Base-by-base conservation (phyloP, 495 filamentous ascomycete species). In the Podospora conica region DNA sequence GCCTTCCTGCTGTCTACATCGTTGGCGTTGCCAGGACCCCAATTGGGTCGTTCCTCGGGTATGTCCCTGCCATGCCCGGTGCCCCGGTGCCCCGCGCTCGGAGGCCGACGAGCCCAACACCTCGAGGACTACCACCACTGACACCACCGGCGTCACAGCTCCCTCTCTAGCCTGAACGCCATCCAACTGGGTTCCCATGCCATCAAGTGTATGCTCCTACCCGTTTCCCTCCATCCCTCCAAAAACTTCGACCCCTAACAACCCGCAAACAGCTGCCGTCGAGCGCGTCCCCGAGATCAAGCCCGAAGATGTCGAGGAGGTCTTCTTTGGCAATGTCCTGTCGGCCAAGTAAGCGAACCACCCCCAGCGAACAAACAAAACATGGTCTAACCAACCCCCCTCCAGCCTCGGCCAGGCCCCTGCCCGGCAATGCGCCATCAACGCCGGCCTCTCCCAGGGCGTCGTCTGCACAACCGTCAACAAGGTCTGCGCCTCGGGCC, bases 271-370 rank as follows among this genome's bases (percentile, higher is more conserved):
- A 94, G 91, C 91, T 76, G 93, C 93, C 65, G 81, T 98, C 69
- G 87, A 91, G 75, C 88, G 90, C 69, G 91, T 90, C 33, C 90
- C 94, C 65, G 87, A 88, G 68, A 85, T 98, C 79, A 90, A 94
- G 76, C 82, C 92, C 56, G 84, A 89, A 65, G 95, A 95, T 75
- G 92, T 98, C 23, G 86, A 98, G 74, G 95, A 98, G 74, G 91
- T 98, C 73, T 96, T 95, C 84, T 95, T 96, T 72, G 95, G 95
- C 73, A 98, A 98, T 83, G 95, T 98, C 61, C 85, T 98, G 70
- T 96, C 93, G 55, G 95, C 94, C 72, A 92, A 92, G 93, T 97
- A 84, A n/a, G 40, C 2, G 15, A 48, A n/a, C 18, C 21, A 4
- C 40, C 24, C 58, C 56, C 5, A n/a, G n/a, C n/a, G n/a, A n/a